A percentile compares a stretch with the other conserved stretches of the same genome.
Evolutionary conservation across 2,329 filamentous ascomycete species (phyloP).

Genomic region (Pezicula neosporulosa): DNA sequence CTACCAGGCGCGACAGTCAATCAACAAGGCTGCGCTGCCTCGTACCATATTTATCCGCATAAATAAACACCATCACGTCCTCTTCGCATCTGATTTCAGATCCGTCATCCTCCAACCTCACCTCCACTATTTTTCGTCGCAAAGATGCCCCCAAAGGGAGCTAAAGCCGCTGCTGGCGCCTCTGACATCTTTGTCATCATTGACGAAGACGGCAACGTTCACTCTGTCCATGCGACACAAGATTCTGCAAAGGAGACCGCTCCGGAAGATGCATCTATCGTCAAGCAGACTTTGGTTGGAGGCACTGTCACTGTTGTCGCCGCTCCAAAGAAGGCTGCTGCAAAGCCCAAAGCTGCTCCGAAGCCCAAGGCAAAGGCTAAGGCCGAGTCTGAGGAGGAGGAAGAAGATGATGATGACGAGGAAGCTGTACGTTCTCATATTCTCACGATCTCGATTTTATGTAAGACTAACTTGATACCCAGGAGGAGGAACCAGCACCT

Average conservation of each 20-base stretch:
- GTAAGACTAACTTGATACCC: background rate
- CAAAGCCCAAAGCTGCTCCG: background rate
- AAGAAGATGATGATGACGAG: conserved; percentile 1
- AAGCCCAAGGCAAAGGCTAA: conserved; percentile 3
- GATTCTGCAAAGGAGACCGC: conserved; percentile 10
- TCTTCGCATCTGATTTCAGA: background rate
- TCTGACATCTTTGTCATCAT: conserved; percentile 10
- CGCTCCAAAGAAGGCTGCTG: background rate
- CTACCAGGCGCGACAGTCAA: background rate
- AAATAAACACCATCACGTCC: background rate
- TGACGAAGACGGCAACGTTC: background rate
- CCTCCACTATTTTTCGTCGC: background rate
- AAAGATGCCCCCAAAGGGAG: conserved; percentile 15
- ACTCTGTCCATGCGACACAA: conserved; percentile 13
- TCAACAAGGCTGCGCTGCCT: too few species aligned
- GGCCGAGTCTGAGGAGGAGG: conserved; percentile 1
- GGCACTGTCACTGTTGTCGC: conserved; percentile 9
- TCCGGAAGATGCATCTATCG: background rate
- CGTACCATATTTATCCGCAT: background rate
- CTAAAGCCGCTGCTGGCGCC: background rate
- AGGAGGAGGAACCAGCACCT: background rate
- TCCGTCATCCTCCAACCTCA: background rate
- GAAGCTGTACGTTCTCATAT: background rate
- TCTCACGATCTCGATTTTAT: too few species aligned
- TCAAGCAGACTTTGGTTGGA: background rate